These are phyloP conservation scores for Neurospora crassa DNA, from an alignment of 2,329 filamentous ascomycete species.

Conservation along the genomic window DNA sequence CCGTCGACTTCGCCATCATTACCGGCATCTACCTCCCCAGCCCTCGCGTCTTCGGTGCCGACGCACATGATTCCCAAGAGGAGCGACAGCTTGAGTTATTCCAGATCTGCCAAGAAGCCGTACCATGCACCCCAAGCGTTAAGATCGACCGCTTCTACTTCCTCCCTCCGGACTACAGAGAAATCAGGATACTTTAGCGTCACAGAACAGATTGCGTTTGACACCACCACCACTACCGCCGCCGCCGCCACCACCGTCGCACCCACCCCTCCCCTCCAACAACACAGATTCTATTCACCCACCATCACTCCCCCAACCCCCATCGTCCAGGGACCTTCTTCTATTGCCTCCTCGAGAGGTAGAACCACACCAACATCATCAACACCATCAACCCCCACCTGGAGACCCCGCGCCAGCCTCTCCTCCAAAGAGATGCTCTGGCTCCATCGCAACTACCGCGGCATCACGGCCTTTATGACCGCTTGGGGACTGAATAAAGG, in stretches of 20 bases:
- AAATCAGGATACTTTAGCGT: not conserved
- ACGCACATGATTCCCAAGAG: not conserved
- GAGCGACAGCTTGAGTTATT: not conserved
- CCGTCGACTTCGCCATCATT: not conserved
- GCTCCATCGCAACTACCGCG: slow-evolving; percentile 17
- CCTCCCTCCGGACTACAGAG: not conserved
- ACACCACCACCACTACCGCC: not conserved
- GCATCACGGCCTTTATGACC: slow-evolving; percentile 14
- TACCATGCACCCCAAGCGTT: not conserved
- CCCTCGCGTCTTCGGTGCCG: not conserved
- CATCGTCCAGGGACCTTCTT: not conserved
- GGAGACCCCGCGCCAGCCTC: not conserved
- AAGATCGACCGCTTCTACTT: not conserved
- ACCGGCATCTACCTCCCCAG: not conserved
- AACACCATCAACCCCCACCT: not conserved
- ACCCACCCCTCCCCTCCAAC: not conserved
- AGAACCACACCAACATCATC: not conserved
- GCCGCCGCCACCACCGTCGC: no score
- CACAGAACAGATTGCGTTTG: not conserved
- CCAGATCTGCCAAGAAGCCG: not conserved
- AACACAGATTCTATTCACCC: not conserved
- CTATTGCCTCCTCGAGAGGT: not conserved
- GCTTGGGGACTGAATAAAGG: slow-evolving; percentile 15
- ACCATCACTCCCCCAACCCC: not conserved
- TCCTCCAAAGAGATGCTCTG: slow-evolving; percentile 2